Evolutionary conservation across 495 filamentous ascomycete species (phyloP).

Genomic region (Annulohypoxylon nitens): DNA sequence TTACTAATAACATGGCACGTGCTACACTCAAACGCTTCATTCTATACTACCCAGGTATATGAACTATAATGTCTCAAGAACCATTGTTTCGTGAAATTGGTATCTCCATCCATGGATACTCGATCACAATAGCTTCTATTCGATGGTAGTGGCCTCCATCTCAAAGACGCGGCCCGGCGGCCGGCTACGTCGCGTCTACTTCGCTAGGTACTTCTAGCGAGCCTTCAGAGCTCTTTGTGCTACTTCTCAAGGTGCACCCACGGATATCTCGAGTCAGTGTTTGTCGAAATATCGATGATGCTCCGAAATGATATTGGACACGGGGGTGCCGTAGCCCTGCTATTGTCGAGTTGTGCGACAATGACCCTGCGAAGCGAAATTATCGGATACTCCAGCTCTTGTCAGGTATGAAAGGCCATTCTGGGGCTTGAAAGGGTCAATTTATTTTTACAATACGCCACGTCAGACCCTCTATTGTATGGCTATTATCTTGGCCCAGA

Average conservation of each 20-base stretch:
- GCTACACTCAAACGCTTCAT: slow-evolving; percentile 1
- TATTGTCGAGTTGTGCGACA: slow-evolving; percentile 8
- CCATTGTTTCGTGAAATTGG: neutral
- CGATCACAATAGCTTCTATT: neutral
- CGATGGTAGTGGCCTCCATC: neutral
- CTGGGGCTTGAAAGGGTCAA: slow-evolving; percentile 6
- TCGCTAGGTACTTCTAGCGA: neutral
- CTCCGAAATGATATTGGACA: neutral
- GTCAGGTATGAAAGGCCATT: slow-evolving; percentile 17
- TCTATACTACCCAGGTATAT: neutral
- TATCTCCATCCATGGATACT: neutral
- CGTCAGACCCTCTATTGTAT: slow-evolving; percentile 22
- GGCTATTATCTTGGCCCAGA: neutral
- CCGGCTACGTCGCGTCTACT: neutral
- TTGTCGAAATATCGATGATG: neutral
- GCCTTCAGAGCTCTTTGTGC: neutral
- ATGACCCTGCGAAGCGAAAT: slow-evolving; percentile 33
- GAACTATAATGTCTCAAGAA: neutral
- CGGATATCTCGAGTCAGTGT: neutral
- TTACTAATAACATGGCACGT: slow-evolving; percentile 23
- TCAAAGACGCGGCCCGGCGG: neutral
- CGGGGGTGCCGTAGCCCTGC: too few relatives aligned
- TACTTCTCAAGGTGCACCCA: neutral
- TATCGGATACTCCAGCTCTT: slow-evolving; percentile 13
- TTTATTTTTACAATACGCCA: slow-evolving; percentile 19